Conservation (phyloP, 768 basidiomycete genomes). For the Suillus tomentosus region DNA sequence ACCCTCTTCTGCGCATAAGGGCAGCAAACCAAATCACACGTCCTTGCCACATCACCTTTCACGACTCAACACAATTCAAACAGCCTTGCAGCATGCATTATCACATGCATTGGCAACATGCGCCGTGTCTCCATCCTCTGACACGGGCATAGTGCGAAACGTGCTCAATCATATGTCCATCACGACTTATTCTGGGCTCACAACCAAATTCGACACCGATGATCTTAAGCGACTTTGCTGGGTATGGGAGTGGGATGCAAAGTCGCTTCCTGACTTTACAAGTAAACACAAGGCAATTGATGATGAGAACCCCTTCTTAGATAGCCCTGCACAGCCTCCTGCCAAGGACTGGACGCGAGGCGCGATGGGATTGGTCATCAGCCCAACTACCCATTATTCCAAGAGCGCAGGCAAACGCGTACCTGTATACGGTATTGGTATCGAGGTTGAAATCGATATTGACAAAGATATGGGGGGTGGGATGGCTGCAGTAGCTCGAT, state of each 20-base stretch:
- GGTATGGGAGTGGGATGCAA: conserved; percentile 87
- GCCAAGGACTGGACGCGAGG: conserved; percentile 77
- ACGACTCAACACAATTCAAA: conserved; percentile 65
- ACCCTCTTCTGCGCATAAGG: conserved; percentile 48
- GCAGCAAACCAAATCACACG: conserved; percentile 24
- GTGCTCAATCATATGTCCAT: conserved; percentile 79
- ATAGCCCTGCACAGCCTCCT: conserved; percentile 38
- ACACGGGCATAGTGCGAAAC: conserved; percentile 74
- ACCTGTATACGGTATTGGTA: conserved; percentile 82
- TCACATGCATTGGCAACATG: conserved; percentile 85
- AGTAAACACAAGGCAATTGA: conserved; percentile 33
- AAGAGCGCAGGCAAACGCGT: conserved; percentile 65
- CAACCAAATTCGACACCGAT: conserved; percentile 62
- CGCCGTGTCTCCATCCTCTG: conserved; percentile 73
- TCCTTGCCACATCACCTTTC: conserved; percentile 58
- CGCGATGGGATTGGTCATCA: conserved; percentile 77
- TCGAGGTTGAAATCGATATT: conserved; percentile 84
- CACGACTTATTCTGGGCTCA: conserved; percentile 65
- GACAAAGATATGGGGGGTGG: conserved; percentile 78
- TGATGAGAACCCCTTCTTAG: conserved; percentile 75
- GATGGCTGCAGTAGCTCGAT: conserved; percentile 89
- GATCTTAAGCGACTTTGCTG: conserved; percentile 80
- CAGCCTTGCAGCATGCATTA: conserved; percentile 76
- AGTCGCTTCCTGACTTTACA: conserved; percentile 35
- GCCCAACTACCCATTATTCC: conserved; percentile 71